phyloP scores from a whole-genome alignment of 2,329 filamentous ascomycete species.

The Thermothelomyces thermophilus region DNA sequence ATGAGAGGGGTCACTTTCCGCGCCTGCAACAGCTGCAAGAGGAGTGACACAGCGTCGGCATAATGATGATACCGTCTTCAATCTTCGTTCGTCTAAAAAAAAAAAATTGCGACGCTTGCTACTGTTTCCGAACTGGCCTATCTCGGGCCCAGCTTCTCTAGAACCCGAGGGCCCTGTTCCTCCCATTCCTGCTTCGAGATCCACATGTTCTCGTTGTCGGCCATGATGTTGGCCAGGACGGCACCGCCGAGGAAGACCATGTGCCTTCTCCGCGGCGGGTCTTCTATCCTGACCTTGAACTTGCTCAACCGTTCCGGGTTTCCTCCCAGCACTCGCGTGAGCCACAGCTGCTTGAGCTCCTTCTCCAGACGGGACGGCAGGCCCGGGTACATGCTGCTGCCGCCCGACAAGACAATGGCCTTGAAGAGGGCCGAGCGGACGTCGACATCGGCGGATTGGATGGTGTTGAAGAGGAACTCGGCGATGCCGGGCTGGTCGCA shows the following conservation, averaged over 20 bases:
- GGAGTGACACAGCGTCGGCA: neutral
- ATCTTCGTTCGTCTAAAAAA: neutral
- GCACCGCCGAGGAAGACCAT: slow-evolving; percentile 98
- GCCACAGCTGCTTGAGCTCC: slow-evolving; percentile 97
- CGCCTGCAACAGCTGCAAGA: too few species aligned
- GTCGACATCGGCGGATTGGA: slow-evolving; percentile 91
- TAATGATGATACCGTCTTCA: neutral
- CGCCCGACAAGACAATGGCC: slow-evolving; percentile 92
- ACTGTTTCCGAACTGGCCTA: slow-evolving; percentile 36
- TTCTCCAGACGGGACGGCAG: slow-evolving; percentile 93
- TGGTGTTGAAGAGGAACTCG: slow-evolving; percentile 98
- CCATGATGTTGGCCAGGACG: slow-evolving; percentile 97
- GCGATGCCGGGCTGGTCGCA: slow-evolving; percentile 95
- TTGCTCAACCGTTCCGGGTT: slow-evolving; percentile 93
- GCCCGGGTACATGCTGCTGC: slow-evolving; percentile 98
- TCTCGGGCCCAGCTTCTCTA: slow-evolving; percentile 91
- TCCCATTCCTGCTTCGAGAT: slow-evolving; percentile 96
- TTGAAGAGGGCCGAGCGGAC: slow-evolving; percentile 92
- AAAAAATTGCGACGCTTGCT: slow-evolving; percentile 17
- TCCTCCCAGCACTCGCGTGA: slow-evolving; percentile 81
- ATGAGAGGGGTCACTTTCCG: too few species aligned
- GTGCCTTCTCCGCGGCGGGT: slow-evolving; percentile 88
- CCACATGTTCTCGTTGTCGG: slow-evolving; percentile 99
- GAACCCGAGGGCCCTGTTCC: slow-evolving; percentile 74
- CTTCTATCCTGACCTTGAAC: slow-evolving; percentile 99